A percentile compares a stretch with the other conserved stretches of the same genome.
Evolutionary conservation across 495 filamentous ascomycete genomes (phyloP).

Genomic region (Daldinia vernicosa): DNA sequence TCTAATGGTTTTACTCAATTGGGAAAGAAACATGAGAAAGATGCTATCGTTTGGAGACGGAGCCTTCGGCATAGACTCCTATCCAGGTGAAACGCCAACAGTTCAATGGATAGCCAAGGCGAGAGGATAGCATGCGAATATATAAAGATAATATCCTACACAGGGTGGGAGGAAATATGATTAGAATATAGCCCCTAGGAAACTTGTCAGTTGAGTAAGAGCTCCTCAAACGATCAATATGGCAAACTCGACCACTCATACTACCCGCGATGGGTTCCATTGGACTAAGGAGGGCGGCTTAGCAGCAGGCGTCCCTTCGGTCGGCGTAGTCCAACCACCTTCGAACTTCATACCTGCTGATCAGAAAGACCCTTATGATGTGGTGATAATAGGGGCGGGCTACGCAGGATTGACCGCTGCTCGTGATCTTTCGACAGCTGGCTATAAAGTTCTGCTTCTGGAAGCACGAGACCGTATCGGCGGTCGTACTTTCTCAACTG

Average conservation of each 20-base stretch:
- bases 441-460: conserved; percentile 39
- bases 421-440: conserved; percentile 35
- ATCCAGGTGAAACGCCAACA: not conserved
- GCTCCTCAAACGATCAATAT: not conserved
- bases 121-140: not conserved
- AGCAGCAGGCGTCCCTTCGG: not conserved
- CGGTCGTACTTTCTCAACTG: conserved; percentile 43
- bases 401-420: conserved; percentile 9
- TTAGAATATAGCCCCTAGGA: not conserved
- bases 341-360: not conserved
- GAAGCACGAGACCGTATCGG: conserved; percentile 52
- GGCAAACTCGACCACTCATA: not conserved
- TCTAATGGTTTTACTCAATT: not conserved
- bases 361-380: not conserved
- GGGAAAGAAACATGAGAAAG: not conserved
- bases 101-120: not conserved
- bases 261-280: conserved; percentile 1
- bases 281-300: not conserved
- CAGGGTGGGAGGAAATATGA: not conserved
- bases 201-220: not conserved
- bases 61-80: not conserved
- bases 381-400: not conserved
- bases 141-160: not conserved
- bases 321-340: not conserved
- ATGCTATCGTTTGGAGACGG: not conserved